These are phyloP conservation scores for Ophiostoma fasciatum DNA, from an alignment of 2,329 filamentous ascomycete genomes.

Conservation along the genomic window DNA sequence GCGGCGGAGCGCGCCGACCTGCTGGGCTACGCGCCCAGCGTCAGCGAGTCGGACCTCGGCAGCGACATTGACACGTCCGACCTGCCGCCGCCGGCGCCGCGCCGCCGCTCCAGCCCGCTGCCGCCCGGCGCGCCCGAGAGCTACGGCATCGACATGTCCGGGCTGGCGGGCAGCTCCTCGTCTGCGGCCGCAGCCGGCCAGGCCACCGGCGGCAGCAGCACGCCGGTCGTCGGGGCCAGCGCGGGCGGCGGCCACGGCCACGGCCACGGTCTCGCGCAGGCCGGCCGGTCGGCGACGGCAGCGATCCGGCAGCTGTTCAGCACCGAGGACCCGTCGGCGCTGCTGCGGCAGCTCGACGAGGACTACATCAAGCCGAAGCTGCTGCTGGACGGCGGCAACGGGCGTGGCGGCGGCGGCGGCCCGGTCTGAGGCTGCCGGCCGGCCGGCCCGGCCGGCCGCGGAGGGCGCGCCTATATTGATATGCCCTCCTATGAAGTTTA, in stretches of 20 bases:
- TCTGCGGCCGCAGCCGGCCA: constrained; percentile 13
- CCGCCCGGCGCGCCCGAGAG: constrained; percentile 16
- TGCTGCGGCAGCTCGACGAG: constrained; percentile 88
- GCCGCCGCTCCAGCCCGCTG: constrained; percentile 24
- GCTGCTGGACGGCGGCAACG: constrained; percentile 14
- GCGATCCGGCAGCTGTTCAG: constrained; percentile 72
- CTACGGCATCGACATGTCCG: constrained; percentile 6
- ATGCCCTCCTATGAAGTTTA: no score
- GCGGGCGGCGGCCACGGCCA: neutral
- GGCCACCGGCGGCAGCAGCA: neutral
- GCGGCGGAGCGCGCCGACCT: constrained; percentile 44
- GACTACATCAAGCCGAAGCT: constrained; percentile 23
- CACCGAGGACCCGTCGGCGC: constrained; percentile 73
- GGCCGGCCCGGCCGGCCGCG: no score
- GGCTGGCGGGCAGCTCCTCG: constrained; percentile 17
- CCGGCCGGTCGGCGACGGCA: constrained; percentile 52
- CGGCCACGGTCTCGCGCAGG: neutral
- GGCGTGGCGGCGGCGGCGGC: constrained; percentile 10
- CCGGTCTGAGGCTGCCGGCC: constrained; percentile 7
- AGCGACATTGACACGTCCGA: constrained; percentile 54
- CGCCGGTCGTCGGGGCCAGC: no score
- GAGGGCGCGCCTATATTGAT: no score
- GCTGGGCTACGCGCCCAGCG: constrained; percentile 29
- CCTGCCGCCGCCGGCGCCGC: constrained; percentile 44
- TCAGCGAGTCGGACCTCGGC: constrained; percentile 43